Percentiles rank a stretch among this genome's conserved stretches.
phyloP scores from a whole-genome alignment of 768 basidiomycete genomes.

The Suillus americanus region DNA sequence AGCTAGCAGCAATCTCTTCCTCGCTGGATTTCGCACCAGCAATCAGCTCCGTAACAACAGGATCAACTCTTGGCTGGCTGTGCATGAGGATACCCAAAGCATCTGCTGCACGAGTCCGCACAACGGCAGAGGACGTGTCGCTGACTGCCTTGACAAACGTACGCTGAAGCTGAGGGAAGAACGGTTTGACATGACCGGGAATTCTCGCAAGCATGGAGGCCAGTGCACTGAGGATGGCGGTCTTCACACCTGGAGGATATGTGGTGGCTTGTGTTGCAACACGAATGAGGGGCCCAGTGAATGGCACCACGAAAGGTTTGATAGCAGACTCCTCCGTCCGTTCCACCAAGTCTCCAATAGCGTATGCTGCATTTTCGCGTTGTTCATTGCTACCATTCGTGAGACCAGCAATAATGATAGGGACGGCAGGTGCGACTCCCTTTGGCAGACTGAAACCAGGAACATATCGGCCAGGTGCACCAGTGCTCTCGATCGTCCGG shows the following conservation, averaged over 20 bases:
- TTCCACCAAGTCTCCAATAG: conserved; percentile 94
- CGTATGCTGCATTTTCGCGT: conserved; percentile 92
- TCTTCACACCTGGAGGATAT: conserved; percentile 92
- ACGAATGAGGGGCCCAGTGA: conserved; percentile 94
- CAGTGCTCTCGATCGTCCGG: conserved; percentile 82
- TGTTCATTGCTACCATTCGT: conserved; percentile 95
- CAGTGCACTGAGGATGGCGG: conserved; percentile 84
- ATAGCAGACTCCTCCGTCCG: conserved; percentile 81
- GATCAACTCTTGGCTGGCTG: conserved; percentile 87
- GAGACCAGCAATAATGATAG: conserved; percentile 88
- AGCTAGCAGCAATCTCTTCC: conserved; percentile 68
- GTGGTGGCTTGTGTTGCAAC: conserved; percentile 88
- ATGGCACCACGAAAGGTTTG: conserved; percentile 94
- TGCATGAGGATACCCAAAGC: conserved; percentile 90
- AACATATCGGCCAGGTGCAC: conserved; percentile 71
- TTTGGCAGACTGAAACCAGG: conserved; percentile 87
- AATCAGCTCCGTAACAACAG: conserved; percentile 88
- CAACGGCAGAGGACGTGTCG: conserved; percentile 73
- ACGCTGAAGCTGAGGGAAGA: conserved; percentile 97
- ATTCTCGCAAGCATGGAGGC: conserved; percentile 83
- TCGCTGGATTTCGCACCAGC: conserved; percentile 62
- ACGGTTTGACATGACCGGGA: conserved; percentile 89
- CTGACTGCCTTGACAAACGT: conserved; percentile 93
- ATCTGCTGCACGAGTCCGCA: conserved; percentile 78
- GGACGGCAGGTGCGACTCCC: conserved; percentile 80